Evolutionary conservation across 2,329 filamentous ascomycete genomes (phyloP), one percentile per base, ranked within the genome.

Genomic region (Sordariomycetes sp.): DNA sequence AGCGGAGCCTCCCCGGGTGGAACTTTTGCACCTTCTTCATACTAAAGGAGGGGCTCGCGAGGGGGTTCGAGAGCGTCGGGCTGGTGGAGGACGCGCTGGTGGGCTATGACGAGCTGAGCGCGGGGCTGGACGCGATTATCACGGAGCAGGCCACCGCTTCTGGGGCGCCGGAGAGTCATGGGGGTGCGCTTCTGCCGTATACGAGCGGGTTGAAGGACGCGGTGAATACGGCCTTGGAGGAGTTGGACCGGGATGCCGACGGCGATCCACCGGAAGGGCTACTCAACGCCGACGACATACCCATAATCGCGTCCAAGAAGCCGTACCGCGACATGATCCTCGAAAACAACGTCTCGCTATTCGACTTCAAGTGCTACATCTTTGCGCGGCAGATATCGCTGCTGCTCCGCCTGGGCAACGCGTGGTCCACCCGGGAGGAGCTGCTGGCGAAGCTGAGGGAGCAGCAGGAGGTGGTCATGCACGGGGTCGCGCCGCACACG

Each of bases 21-120:
- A 99, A 99, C 68, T 99, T 99, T 69, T 97, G 94, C 72, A 99
- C 94, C 0, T 99, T 99, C 69, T 99, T 99, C 69, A 92, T 99
- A 18, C 79, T 99, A 10, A 99, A 99, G 67, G 94, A 99, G 70
- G 94, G 94, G 0, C 75, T 99, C 40, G 93, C 94, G 1, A 82
- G 90, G 63, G 95, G 93, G 0, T 96, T 99, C 64, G 95, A 99
- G 70, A 97, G 90, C 68, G 92, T 97, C 3, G 95, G 95, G 0
- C 77, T 99, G 11, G 90, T 97, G 10, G 94, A 99, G 67, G 94
- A 99, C 77, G 93, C 94, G 3, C 75, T 99, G 46, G 89, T 94
- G 4, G 90, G 91, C 16, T 99, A 99, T 65, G 94, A 97, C 69
- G 93, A 99, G 73, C 82, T 99, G 11, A 89, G 89, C 50, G 85